phyloP scores from a whole-genome alignment of 768 basidiomycete species.

The Podaxis carcinomalis region DNA sequence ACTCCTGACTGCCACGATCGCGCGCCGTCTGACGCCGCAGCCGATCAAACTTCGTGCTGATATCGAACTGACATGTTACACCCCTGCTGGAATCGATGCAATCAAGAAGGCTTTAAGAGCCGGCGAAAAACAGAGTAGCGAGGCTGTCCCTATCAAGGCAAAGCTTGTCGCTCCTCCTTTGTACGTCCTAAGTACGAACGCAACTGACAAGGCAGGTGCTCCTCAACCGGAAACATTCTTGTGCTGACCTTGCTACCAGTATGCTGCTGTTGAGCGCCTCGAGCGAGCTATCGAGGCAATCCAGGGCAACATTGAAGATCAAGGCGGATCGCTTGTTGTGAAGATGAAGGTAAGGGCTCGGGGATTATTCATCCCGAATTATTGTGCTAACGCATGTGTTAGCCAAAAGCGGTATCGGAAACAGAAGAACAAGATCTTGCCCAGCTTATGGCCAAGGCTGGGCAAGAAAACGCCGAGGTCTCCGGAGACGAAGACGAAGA shows the following conservation, averaged over 20 bases:
- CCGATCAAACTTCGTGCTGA: slow-evolving; percentile 98
- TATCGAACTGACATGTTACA: slow-evolving; percentile 95
- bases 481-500: slow-evolving; percentile 93
- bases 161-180: slow-evolving; percentile 94
- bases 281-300: slow-evolving; percentile 94
- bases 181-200: slow-evolving; percentile 93
- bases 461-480: slow-evolving; percentile 92
- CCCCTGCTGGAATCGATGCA: slow-evolving; percentile 92
- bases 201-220: slow-evolving; percentile 81
- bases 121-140: slow-evolving; percentile 84
- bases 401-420: slow-evolving; percentile 98
- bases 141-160: slow-evolving; percentile 94
- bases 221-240: not conserved
- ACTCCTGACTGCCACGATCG: slow-evolving; percentile 78
- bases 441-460: slow-evolving; percentile 93
- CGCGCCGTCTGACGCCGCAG: slow-evolving; percentile 93
- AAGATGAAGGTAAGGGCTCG: slow-evolving; percentile 83
- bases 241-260: slow-evolving; percentile 31
- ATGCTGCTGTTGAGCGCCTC: slow-evolving; percentile 86
- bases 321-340: slow-evolving; percentile 82
- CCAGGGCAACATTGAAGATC: slow-evolving; percentile 74
- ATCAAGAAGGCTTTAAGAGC: slow-evolving; percentile 89
- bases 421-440: slow-evolving; percentile 97
- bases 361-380: not conserved
- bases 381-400: slow-evolving; percentile 4